Base-by-base conservation (phyloP, 768 basidiomycete genomes). In the Suillus weaverae region DNA sequence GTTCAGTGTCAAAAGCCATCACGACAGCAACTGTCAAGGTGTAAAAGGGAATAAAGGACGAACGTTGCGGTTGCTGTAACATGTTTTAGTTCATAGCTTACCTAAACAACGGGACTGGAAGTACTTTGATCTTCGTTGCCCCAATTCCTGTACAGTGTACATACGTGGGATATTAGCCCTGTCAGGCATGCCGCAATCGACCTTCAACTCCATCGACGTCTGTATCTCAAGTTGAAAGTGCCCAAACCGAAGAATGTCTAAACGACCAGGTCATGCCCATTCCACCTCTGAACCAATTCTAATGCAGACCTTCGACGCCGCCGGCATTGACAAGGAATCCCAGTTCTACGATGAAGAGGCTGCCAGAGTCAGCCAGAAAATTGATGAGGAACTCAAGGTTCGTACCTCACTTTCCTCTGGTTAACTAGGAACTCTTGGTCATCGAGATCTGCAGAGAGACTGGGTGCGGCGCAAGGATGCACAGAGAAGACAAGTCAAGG, bases 371-470 rank as follows among this genome's bases (percentile, higher is more conserved):
- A 87, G 83, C 72, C 80, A 80, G 66, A 73, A 76, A 70, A 87
- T 87, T 69, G 85, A 87, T 71, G 84, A 86, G 57, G 85, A 86
- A 33, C 73, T 87, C 70, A 84, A 77, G 76, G 86, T 85, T 48
- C 30, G 70, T 67, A 59, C 44, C 64, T 67, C 62, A 60, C 44
- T 50, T 50, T 30, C 14, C 50, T 53, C 8, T 51, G 7, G 18
- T 30, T 5, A 18, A 30, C 51, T 33, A n/a, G 0, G 6, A 18
- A 1, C 41, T 61, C 35, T 44, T 54, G 10, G 10, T 55, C 30
- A 26, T 64, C 70, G 46, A 7, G 8, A 66, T 63, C 43, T 60
- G 48, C 67, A 88, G 85, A 83, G 78, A 72, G 87, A 89, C 53
- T 78, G 78, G 56, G 72, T 77, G 26, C 79, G 77, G 60, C 79